A percentile compares a stretch with the other conserved stretches of the same genome.
Conservation (phyloP, 495 filamentous ascomycete genomes). For the Viridothelium virens region DNA sequence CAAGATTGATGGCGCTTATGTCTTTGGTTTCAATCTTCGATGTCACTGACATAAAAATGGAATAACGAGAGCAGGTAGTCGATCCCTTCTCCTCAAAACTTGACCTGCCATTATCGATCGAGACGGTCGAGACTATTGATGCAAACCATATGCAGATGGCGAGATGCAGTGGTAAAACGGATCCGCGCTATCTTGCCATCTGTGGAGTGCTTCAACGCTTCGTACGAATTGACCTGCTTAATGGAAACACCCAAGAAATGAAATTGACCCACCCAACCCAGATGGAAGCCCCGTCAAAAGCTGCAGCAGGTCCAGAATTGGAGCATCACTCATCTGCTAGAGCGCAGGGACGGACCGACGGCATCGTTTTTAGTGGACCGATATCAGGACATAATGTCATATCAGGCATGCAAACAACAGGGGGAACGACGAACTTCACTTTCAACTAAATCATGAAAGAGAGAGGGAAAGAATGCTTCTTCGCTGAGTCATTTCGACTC, state of each 20-base stretch:
- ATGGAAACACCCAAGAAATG: background rate
- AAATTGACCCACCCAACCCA: too few relatives aligned
- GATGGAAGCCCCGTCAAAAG: background rate
- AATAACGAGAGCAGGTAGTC: constrained; percentile 28
- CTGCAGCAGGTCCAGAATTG: background rate
- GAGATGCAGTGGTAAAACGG: constrained; percentile 27
- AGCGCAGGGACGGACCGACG: background rate
- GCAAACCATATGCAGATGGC: constrained; percentile 37
- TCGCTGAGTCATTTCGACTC: too few relatives aligned
- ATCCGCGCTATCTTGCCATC: constrained; percentile 32
- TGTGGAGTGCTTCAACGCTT: constrained; percentile 28
- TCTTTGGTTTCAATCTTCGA: constrained; percentile 8
- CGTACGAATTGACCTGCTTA: background rate
- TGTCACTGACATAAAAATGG: constrained; percentile 1
- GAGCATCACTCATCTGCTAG: background rate
- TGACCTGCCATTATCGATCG: constrained; percentile 26
- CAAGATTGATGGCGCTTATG: too few relatives aligned
- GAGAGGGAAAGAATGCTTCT: too few relatives aligned
- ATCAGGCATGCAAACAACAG: background rate
- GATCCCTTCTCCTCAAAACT: constrained; percentile 36
- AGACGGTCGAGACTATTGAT: constrained; percentile 38
- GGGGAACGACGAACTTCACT: background rate
- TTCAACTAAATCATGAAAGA: background rate
- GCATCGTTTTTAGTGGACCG: background rate
- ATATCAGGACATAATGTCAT: background rate